Base-by-base conservation (phyloP, 139 green algal species). In the Dunaliella primolecta region DNA sequence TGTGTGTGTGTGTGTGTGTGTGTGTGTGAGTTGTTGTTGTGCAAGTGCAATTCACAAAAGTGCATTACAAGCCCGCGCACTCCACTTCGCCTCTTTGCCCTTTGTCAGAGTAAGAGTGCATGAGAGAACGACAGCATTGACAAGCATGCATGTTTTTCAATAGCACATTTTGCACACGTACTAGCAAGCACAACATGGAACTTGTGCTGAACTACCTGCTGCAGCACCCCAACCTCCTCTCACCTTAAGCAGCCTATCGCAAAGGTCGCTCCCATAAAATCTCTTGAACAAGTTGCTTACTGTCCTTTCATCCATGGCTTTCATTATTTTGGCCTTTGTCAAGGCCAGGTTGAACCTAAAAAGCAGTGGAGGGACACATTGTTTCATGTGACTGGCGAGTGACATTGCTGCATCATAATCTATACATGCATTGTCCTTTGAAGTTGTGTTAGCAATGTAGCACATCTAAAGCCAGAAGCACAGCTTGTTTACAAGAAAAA, bases 331-430 rank as follows among this genome's bases (percentile, higher is more conserved):
- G 0, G 83, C 75, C 71, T 93, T 93, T 24, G 78, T 82, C 15
- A 57, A 75, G 7, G 82, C 86, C 35, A 93, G 80, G 72, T 89
- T 90, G 84, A 93, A 93, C 25, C 89, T 93, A 82, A 25, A 80
- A 64, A 64, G 46, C 46, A 64, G 7, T 7, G 7, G 15, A 64
- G 46, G n/a, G n/a, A n/a, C n/a, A n/a, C n/a, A n/a, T n/a, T n/a
- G n/a, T n/a, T n/a, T n/a, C n/a, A n/a, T n/a, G n/a, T n/a, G n/a
- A n/a, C n/a, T n/a, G n/a, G 71, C 71, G 3, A 21, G 71, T 31
- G 11, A 31, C 11, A 21, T 32, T 77, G 21, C 71, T 77, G 71
- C 21, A 77, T 77, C 15, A 32, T 77, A n/a, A 77, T n/a, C n/a
- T n/a, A n/a, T n/a, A n/a, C n/a, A n/a, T n/a, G n/a, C n/a, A n/a